Evolutionary conservation across 2,329 filamentous ascomycete genomes (phyloP).

Genomic region (Gyromitra esculenta): DNA sequence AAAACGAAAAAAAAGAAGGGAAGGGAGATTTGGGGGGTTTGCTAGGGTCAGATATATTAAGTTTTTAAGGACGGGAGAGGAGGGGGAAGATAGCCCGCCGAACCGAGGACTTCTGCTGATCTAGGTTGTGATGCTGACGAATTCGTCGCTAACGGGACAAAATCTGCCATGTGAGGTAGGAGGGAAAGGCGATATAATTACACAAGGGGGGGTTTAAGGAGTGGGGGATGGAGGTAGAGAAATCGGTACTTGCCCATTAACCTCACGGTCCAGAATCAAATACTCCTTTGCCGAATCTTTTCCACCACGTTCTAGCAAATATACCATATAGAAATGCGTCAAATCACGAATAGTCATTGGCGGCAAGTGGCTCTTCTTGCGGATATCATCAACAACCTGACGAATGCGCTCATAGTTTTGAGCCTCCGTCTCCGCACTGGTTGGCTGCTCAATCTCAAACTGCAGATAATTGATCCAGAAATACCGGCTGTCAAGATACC

Average conservation of each 20-base stretch:
- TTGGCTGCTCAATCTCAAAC: slow-evolving; percentile 88
- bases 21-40: slow-evolving; percentile 24
- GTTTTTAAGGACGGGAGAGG: slow-evolving; percentile 14
- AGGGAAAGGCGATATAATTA: slow-evolving; percentile 22
- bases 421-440: slow-evolving; percentile 70
- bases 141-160: slow-evolving; percentile 46
- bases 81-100: slow-evolving; percentile 11
- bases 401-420: slow-evolving; percentile 79
- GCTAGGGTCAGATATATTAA: slow-evolving; percentile 49
- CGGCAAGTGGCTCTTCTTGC: slow-evolving; percentile 76
- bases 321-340: slow-evolving; percentile 80
- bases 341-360: slow-evolving; percentile 76
- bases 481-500: slow-evolving; percentile 82
- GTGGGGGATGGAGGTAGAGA: slow-evolving; percentile 29
- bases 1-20: slow-evolving; percentile 25
- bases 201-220: slow-evolving; percentile 25
- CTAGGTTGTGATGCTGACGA: slow-evolving; percentile 34
- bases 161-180: slow-evolving; percentile 46
- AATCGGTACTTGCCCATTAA: slow-evolving; percentile 75
- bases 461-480: slow-evolving; percentile 92
- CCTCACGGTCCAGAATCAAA: slow-evolving; percentile 80
- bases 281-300: slow-evolving; percentile 88
- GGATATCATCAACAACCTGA: slow-evolving; percentile 79
- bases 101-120: slow-evolving; percentile 28
- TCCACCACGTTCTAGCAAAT: slow-evolving; percentile 82